Percentiles rank a stretch among this genome's conserved stretches.
phyloP scores from a whole-genome alignment of 2,329 filamentous ascomycete species.

The Cytospora paraplurivora region DNA sequence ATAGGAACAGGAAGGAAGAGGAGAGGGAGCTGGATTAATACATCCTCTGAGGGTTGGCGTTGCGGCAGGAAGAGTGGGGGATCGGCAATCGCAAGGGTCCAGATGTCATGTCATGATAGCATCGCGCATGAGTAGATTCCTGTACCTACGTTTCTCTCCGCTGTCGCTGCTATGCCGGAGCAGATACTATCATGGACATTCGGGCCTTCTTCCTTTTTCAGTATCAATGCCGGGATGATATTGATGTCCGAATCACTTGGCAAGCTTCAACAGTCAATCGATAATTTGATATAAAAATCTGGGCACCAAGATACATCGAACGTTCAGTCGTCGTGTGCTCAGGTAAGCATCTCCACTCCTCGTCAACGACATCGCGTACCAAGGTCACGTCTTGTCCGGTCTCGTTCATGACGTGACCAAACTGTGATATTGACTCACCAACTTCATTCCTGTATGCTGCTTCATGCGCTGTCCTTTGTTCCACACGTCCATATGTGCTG shows the following conservation, averaged over 20 bases:
- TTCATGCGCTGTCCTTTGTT: no score
- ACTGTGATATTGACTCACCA: no score
- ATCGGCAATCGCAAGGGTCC: slow-evolving; percentile 1
- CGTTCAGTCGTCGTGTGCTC: neutral
- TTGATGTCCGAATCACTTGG: no score
- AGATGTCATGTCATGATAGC: slow-evolving; percentile 9
- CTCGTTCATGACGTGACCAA: neutral
- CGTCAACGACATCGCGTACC: neutral
- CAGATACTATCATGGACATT: neutral
- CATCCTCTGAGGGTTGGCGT: neutral
- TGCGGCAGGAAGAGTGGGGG: slow-evolving; percentile 2
- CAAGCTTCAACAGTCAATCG: no score
- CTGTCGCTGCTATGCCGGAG: slow-evolving; percentile 5
- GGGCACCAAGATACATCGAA: no score
- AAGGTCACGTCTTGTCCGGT: neutral
- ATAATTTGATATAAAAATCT: no score
- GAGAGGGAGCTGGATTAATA: neutral
- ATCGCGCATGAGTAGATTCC: neutral
- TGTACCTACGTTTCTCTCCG: slow-evolving; percentile 1
- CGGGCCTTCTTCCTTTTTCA: neutral
- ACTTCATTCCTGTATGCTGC: no score
- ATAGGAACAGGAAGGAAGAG: neutral
- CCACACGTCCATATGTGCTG: no score
- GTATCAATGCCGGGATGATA: neutral
- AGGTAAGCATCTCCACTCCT: neutral